Evolutionary conservation across 2,329 filamentous ascomycete species (phyloP), one percentile per base, ranked within the genome.

Genomic region (Aspergillus phoenicis): DNA sequence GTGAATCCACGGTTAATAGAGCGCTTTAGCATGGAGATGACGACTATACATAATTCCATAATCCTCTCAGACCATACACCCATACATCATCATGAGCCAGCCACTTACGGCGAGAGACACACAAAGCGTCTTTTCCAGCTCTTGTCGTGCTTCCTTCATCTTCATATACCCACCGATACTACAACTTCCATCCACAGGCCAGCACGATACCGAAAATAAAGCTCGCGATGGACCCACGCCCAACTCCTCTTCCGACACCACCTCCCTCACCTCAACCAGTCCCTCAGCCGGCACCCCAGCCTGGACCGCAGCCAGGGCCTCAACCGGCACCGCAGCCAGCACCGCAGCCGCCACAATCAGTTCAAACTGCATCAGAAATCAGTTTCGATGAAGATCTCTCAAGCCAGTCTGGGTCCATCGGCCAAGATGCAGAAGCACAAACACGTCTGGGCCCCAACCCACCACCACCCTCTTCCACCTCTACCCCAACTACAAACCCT

Each of bases 291-390:
- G 17, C 11, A 17, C 39, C 33, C 0, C 52, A 36, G 10, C 38
- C 13, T 15, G 52, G n/a, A 28, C 39, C 39, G 7, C 15, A 17
- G 24, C 53, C 6, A 47, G 17, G 57, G 33, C 3, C 45, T 26
- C 22, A 43, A 13, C 26, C 52, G 49, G 11, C 22, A 15, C 47
- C 8, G 54, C 60, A 63, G 56, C 66, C 52, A 24, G 8, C 57
- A 41, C 51, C n/a, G 28, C 2, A 86, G 83, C 2, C 86, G 83
- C 78, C 90, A 88, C 77, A 97, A 96, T 73, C 41, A 22, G 8
- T 81, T 97, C 43, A 87, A 89, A 6, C 11, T 36, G 10, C 33
- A 36, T 5, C 1, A 1, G 4, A 36, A 6, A 36, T 6, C 11
- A 36, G 1, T 36, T 6, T 13, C 11, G 33, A 36, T 36, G 33